phyloP scores from a whole-genome alignment of 108 stramenopile species.

The Cyclotella kingstonii region DNA sequence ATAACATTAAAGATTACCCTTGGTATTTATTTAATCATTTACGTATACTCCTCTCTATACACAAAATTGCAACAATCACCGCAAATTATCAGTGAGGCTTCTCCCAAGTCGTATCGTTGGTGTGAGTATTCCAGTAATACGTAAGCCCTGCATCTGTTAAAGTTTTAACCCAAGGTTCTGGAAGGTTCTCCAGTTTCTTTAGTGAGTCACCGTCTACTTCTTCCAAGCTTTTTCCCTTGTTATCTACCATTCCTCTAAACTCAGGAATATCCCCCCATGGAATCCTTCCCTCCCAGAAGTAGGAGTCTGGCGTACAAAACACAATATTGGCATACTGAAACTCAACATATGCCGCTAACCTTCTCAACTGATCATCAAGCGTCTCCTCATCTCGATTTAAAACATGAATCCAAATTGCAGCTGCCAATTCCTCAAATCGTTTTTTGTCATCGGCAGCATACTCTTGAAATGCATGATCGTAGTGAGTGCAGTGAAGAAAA shows the following conservation, averaged over 20 bases:
- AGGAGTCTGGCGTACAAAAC: slow-evolving; percentile 62
- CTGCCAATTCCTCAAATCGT: slow-evolving; percentile 60
- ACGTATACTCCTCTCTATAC: no score
- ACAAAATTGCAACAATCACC: no score
- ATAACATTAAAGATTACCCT: no score
- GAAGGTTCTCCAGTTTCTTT: slow-evolving; percentile 42
- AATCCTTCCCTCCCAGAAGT: slow-evolving; percentile 71
- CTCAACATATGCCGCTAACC: slow-evolving; percentile 79
- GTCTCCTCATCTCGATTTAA: slow-evolving; percentile 48
- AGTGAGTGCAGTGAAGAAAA: slow-evolving; percentile 76
- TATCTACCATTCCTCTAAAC: slow-evolving; percentile 59
- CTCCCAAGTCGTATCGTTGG: slow-evolving; percentile 65
- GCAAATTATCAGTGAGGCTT: slow-evolving; percentile 31
- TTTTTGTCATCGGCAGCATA: slow-evolving; percentile 57
- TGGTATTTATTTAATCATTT: no score
- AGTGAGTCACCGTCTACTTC: slow-evolving; percentile 16
- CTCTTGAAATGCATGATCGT: slow-evolving; percentile 84
- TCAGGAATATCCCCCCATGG: slow-evolving; percentile 81
- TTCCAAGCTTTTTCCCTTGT: slow-evolving; percentile 51
- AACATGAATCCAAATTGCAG: slow-evolving; percentile 51
- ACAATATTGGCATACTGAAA: slow-evolving; percentile 76
- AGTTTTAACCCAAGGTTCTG: slow-evolving; percentile 59
- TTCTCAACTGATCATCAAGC: slow-evolving; percentile 61
- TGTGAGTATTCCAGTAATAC: slow-evolving; percentile 79
- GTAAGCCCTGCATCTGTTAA: slow-evolving; percentile 71